Evolutionary conservation across 768 basidiomycete genomes (phyloP), one percentile per base, ranked within the genome.

Genomic region (Candolleomyces eurysporus): DNA sequence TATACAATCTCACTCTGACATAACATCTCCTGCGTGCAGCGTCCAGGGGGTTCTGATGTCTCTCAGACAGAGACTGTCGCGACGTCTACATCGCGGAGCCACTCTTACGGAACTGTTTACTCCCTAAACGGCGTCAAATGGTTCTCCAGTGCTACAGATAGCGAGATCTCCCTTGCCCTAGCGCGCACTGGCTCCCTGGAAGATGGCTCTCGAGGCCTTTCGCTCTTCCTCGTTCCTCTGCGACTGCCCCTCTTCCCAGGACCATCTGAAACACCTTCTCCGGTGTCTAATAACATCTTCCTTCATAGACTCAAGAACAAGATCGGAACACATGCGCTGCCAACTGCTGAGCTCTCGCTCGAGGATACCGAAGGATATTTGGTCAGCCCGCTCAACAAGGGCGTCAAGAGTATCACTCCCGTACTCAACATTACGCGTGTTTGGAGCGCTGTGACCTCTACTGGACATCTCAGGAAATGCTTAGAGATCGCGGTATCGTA

Each of bases 131-230:
- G 90, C 3, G 84, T 91, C 70, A 92, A 91, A 73, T 92, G 90
- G 90, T 92, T 92, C 72, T 91, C 90, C 16, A 90, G 88, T 65
- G 91, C 91, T 1, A 90, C 90, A 0, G 91, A 92, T 65, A 84
- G 87, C 63, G 77, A 92, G 61, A 75, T 91, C 9, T 82, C 89
- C 0, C 78, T 92, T 26, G 89, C 88, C 0, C 76, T 92, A 5
- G 91, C 89, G 5, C 86, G 90, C 42, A 91, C 90, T 1, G 90
- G 88, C 0, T 71, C 82, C 0, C 61, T 69, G 30, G 64, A 76
- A 52, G 72, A 77, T 13, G 90, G 91, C 6, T 87, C 90, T 0
- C 82, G 84, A 9, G 83, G 82, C 0, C 80, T 92, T 13, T 91
- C 89, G 0, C 83, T 92, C 42, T 92, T 92, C 75, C 78, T 92